Evolutionary conservation across 2,329 filamentous ascomycete species (phyloP), one percentile per base, ranked within the genome.

Genomic region (Penicillium vulpinum): DNA sequence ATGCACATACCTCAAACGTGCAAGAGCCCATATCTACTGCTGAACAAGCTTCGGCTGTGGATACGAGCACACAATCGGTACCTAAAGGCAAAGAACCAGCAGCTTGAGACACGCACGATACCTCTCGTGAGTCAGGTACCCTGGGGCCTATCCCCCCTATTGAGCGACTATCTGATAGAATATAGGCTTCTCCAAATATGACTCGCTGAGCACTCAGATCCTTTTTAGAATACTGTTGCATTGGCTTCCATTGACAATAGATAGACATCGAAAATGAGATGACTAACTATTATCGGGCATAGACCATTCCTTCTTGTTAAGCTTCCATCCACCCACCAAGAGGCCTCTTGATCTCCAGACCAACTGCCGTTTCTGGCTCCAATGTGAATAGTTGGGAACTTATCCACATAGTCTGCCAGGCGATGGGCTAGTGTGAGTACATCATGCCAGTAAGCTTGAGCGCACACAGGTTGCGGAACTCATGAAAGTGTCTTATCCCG

Each of bases 381-480:
- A 80, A 64, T 16, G 75, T 70, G 44, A 74, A 72, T 18, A 80
- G 68, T 4, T 68, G 56, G 7, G 67, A 59, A 46, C 78, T 78
- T 26, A 77, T 57, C 77, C 77, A 80, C 1, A 69, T 75, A 10
- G 70, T 67, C 48, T 74, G 70, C 75, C 77, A 80, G 58, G 80
- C 77, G 26, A 28, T 7, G 26, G 26, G 26, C 26, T 28, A 9
- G 26, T 28, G 9, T 28, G 7, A 28, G 4, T 28, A 8, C 26
- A 28, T 28, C 26, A 79, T 79, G 16, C 76, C 76, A 28, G 26
- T 28, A 8, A 28, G 6, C 26, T 28, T 28, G 26, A 8, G 26
- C 26, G 9, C 26, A 28, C 26, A 9, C 26, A 28, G 26, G 26
- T 28, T 28, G 26, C 26, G 26, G 4, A 28, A 28, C 26, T 28